Conservation (phyloP, 352 stramenopile genomes). For the Globisporangium spinosum region DNA sequence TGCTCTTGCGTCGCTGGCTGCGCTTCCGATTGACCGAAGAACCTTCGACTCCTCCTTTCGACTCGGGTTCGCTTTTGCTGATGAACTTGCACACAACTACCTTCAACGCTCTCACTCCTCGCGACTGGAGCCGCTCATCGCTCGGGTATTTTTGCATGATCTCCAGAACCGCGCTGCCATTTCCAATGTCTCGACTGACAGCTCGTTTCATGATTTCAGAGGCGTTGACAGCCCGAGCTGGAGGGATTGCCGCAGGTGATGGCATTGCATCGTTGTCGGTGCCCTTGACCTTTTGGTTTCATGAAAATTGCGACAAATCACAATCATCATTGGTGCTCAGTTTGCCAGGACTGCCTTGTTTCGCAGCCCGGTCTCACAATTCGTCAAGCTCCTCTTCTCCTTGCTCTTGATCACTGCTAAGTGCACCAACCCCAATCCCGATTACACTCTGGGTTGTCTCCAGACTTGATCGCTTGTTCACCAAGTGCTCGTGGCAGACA, state of each 20-base stretch:
- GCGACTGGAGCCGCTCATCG: slow-evolving; percentile 42
- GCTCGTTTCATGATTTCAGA: slow-evolving; percentile 50
- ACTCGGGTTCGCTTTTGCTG: slow-evolving; percentile 4
- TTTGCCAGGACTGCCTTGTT: neutral
- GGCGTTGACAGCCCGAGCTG: slow-evolving; percentile 25
- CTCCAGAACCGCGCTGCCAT: slow-evolving; percentile 37
- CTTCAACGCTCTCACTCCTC: slow-evolving; percentile 46
- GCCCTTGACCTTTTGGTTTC: neutral
- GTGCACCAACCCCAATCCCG: slow-evolving; percentile 14
- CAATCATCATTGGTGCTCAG: neutral
- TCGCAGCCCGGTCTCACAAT: neutral
- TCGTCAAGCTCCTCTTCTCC: neutral
- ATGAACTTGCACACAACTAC: slow-evolving; percentile 30
- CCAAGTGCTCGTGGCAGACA: slow-evolving; percentile 43
- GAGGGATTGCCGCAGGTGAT: neutral
- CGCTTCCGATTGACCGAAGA: neutral
- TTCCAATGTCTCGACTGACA: slow-evolving; percentile 37
- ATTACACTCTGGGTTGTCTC: slow-evolving; percentile 36
- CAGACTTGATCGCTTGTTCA: slow-evolving; percentile 21
- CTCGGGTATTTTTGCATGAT: slow-evolving; percentile 46
- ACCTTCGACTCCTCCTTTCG: neutral
- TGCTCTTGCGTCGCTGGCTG: neutral
- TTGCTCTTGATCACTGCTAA: slow-evolving; percentile 5
- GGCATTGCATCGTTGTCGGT: neutral
- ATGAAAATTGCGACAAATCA: too few species aligned